Evolutionary conservation across 495 filamentous ascomycete genomes (phyloP).

Genomic region (Penicillium manginii): DNA sequence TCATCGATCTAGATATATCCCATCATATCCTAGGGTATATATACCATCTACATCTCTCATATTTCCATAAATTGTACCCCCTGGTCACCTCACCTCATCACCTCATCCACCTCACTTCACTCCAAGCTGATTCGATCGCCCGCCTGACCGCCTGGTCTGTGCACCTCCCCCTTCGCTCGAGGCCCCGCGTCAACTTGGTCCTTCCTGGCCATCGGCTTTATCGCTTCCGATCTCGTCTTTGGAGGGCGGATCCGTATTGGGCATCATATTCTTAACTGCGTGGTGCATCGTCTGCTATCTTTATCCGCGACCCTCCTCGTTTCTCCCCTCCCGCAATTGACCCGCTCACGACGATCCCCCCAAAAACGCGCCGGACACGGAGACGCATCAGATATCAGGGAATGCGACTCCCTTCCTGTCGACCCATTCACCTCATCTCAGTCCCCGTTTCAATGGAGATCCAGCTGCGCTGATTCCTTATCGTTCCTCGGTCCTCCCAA

Average conservation of each 20-base stretch:
- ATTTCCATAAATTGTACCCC: neutral
- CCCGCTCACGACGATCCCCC: constrained; percentile 26
- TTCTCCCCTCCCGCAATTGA: constrained; percentile 23
- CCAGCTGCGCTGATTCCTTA: constrained; percentile 41
- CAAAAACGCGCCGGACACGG: constrained; percentile 19
- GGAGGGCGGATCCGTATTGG: constrained; percentile 22
- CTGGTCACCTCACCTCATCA: neutral
- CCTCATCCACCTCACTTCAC: neutral
- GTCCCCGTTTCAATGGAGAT: constrained; percentile 48
- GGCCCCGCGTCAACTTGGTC: constrained; percentile 32
- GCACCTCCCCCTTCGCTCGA: constrained; percentile 32
- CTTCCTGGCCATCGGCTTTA: constrained; percentile 24
- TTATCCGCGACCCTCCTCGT: constrained; percentile 13
- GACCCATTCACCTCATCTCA: constrained; percentile 34
- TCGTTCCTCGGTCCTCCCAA: constrained; percentile 35
- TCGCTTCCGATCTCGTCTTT: constrained; percentile 22
- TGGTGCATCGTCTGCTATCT: constrained; percentile 15
- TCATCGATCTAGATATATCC: too few species aligned
- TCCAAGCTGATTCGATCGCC: constrained; percentile 15
- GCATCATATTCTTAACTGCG: constrained; percentile 17
- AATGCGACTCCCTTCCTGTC: constrained; percentile 47
- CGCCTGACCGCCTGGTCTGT: constrained; percentile 37
- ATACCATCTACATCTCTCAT: neutral
- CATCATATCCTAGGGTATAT: neutral
- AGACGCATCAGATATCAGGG: constrained; percentile 31